These are phyloP conservation scores for Sporothrix humicola DNA, from an alignment of 2,329 filamentous ascomycete genomes.

Conservation along the genomic window DNA sequence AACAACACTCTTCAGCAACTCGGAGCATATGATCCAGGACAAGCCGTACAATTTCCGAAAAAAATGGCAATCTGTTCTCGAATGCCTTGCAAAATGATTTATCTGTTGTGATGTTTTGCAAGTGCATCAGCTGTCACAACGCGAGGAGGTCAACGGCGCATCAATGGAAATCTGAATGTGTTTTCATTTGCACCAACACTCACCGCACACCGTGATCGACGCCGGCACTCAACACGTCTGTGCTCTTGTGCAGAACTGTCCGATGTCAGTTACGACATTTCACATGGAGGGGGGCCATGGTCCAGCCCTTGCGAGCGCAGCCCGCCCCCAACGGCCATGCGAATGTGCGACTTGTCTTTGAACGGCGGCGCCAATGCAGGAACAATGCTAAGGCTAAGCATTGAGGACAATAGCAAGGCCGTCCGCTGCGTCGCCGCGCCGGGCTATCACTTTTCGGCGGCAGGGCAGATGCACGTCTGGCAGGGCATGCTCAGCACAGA, in stretches of 20 bases:
- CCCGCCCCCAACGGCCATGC: neutral
- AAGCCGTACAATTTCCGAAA: conserved; percentile 22
- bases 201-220: conserved; percentile 1
- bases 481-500: neutral
- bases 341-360: neutral
- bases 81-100: neutral
- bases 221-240: too few relatives aligned
- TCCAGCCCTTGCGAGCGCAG: neutral
- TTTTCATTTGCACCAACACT: neutral
- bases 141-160: neutral
- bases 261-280: conserved; percentile 13
- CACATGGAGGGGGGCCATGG: neutral
- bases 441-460: conserved; percentile 6
- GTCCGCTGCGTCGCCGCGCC: conserved; percentile 8
- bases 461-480: conserved; percentile 1
- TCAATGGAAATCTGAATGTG: neutral
- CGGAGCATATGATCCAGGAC: neutral
- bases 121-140: conserved; percentile 6
- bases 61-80: neutral
- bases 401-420: conserved; percentile 33
- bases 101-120: neutral
- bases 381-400: conserved; percentile 36
- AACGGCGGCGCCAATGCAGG: conserved; percentile 24
- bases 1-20: neutral
- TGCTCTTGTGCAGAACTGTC: neutral